Evolutionary conservation across 495 filamentous ascomycete genomes (phyloP).

Genomic region (Poronia punctata): DNA sequence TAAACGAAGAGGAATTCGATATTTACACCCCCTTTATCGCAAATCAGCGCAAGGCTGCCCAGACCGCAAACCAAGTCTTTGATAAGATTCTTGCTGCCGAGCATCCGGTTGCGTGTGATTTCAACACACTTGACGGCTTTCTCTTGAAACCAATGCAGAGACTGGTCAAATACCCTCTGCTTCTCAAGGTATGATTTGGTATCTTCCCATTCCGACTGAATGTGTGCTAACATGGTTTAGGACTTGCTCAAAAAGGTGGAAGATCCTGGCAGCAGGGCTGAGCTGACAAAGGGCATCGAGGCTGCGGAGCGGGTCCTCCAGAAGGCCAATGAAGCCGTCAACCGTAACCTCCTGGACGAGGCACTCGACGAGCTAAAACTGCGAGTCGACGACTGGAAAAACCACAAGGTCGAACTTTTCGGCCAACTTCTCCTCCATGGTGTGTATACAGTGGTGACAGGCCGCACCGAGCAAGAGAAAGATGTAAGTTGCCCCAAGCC

Average conservation of each 20-base stretch:
- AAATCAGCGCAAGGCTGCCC: constrained; percentile 71
- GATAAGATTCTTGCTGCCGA: constrained; percentile 50
- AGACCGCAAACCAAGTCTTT: constrained; percentile 53
- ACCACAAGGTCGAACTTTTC: constrained; percentile 81
- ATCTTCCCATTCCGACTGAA: not conserved
- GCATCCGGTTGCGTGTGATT: constrained; percentile 51
- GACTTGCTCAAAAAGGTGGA: constrained; percentile 79
- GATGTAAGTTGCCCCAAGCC: constrained; percentile 77
- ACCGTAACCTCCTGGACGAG: constrained; percentile 71
- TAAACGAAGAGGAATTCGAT: constrained; percentile 68
- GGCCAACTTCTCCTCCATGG: constrained; percentile 84
- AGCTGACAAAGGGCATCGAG: constrained; percentile 65
- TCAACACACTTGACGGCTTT: constrained; percentile 73
- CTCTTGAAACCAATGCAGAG: constrained; percentile 95
- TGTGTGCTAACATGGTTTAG: constrained; percentile 34
- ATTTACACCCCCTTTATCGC: constrained; percentile 96
- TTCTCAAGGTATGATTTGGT: constrained; percentile 65
- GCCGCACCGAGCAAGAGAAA: constrained; percentile 73
- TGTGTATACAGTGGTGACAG: constrained; percentile 89
- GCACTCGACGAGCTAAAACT: constrained; percentile 72
- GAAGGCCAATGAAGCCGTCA: constrained; percentile 81
- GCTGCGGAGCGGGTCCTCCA: constrained; percentile 70
- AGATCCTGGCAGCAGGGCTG: constrained; percentile 54
- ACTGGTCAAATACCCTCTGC: constrained; percentile 85
- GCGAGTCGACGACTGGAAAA: constrained; percentile 97